Conservation (phyloP, 208 protist genomes). For the Trypanosoma cruzi region DNA sequence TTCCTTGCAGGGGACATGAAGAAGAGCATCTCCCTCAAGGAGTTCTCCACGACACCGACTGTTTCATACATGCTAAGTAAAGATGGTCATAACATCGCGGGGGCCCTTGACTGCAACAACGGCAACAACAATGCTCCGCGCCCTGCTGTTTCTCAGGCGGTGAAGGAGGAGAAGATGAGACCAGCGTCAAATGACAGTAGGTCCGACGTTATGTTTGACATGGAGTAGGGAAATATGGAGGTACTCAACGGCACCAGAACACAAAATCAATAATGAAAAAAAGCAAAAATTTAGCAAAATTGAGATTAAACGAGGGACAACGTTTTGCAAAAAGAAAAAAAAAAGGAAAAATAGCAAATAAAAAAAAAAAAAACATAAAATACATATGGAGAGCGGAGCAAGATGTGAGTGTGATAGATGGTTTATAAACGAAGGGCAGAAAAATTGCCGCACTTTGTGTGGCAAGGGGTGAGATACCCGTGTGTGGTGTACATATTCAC, state of each 20-base stretch:
- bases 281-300: constrained; percentile 6
- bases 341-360: neutral
- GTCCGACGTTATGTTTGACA: constrained; percentile 84
- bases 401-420: constrained; percentile 3
- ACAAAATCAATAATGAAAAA: constrained; percentile 1
- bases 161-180: constrained; percentile 47
- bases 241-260: neutral
- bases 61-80: constrained; percentile 93
- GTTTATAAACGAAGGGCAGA: too few relatives aligned
- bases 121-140: constrained; percentile 34
- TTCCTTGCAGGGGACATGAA: constrained; percentile 48
- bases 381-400: neutral
- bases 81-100: constrained; percentile 82
- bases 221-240: constrained; percentile 51
- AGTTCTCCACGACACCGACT: constrained; percentile 90
- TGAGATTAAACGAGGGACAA: too few relatives aligned
- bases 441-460: too few relatives aligned
- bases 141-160: constrained; percentile 31
- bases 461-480: too few relatives aligned
- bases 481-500: too few relatives aligned
- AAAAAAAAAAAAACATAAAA: constrained; percentile 1
- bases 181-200: constrained; percentile 33
- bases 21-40: constrained; percentile 89
- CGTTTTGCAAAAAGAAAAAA: neutral
- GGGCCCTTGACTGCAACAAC: constrained; percentile 21